Evolutionary conservation across 495 filamentous ascomycete species (phyloP), one percentile per base, ranked within the genome.

Genomic region (Aspergillus sclerotiicarbonarius): DNA sequence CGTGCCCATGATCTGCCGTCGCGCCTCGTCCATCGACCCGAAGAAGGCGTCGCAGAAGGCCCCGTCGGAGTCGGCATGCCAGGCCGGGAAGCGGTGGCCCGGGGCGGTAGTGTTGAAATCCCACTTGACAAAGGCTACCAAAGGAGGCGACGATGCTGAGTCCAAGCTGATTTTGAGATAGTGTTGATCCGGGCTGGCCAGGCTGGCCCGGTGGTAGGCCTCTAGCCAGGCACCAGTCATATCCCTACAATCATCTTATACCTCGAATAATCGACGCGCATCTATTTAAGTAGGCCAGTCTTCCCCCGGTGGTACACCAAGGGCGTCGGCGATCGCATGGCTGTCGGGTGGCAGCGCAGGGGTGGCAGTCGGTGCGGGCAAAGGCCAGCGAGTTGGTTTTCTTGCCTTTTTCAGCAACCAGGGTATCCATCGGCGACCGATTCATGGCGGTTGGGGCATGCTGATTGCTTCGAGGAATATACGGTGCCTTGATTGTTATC

Each of bases 61-160:
- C 39, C 20, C 19, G 32, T 62, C 54, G 18, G 59, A 49, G 0
- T 64, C 62, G 8, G 29, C 20, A 51, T 61, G 58, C 62, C 62
- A 65, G 4, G 35, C 51, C 4, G 60, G 60, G 33, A 58, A 61
- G n/a, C 60, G 52, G 12, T 12, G 4, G 5, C 59, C 66, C 4
- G 61, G 56, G 8, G 37, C 9, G 9, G 37, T n/a, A 6, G 59
- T 33, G 9, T 48, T 29, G 6, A 62, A 39, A 35, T 65, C 62
- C 65, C 65, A 67, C 57, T 67, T 67, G 13, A 58, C 65, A 30
- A 61, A 65, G 18, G 65, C 60, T 15, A 64, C 51, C 3, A 67
- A 30, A 5, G 31, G 29, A 20, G 8, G 8, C 3, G 52, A 21
- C 18, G 33, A 4, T 0, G 10, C 25, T 3, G 46, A 15, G n/a